These are phyloP conservation scores for peach (Prunus persica) DNA, from an alignment of 306 rosid species.

Conservation along the genomic window Prunus_persica_NCBIv2 NC_034015.1:16830001-16830500, in stretches of 20 bases:
- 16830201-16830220: not conserved
- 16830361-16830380: not conserved
- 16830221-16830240: not conserved
- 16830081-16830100: constrained; percentile 23
- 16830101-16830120: constrained; percentile 1
- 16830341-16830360: not conserved
- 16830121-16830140: not conserved
- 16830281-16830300: not conserved
- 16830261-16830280: not conserved
- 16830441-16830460: not conserved
- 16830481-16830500: not conserved
- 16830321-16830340: too few relatives aligned
- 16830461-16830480: not conserved
- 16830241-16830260: not conserved
- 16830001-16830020: constrained; percentile 40
- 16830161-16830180: not conserved
- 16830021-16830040: constrained; percentile 16
- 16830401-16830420: too few relatives aligned
- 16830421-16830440: too few relatives aligned
- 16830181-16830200: not conserved
- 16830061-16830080: constrained; percentile 61
- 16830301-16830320: not conserved
- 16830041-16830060: constrained; percentile 57
- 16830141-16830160: not conserved
- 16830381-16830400: not conserved